phyloP scores from a whole-genome alignment of 177 flowering plant genomes.

The Vitis hybrid region DNA sequence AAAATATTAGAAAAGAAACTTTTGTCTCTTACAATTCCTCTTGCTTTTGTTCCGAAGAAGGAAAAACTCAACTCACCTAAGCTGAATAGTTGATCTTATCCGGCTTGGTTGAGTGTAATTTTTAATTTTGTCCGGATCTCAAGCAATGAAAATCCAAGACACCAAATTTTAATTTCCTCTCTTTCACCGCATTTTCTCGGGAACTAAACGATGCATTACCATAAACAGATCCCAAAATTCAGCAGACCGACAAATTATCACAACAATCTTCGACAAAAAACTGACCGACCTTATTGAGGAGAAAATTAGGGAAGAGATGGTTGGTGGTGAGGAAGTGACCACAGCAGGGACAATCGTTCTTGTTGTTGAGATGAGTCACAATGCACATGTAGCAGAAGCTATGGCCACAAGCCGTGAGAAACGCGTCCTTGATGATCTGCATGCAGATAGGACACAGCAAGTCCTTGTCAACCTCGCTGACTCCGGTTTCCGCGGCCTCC shows the following conservation, averaged over 20 bases:
- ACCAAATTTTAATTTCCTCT: not conserved
- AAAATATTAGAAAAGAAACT: too few relatives aligned
- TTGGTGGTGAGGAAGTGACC: slow-evolving; percentile 48
- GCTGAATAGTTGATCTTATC: too few relatives aligned
- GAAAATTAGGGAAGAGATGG: slow-evolving; percentile 75
- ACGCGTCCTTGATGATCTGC: slow-evolving; percentile 85
- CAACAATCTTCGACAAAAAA: not conserved
- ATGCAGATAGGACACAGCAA: slow-evolving; percentile 86
- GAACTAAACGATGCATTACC: not conserved
- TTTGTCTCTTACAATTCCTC: too few relatives aligned
- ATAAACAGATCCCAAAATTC: not conserved
- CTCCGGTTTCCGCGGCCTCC: slow-evolving; percentile 6
- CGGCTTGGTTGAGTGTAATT: too few relatives aligned
- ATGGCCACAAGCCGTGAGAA: slow-evolving; percentile 85
- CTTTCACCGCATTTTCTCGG: not conserved
- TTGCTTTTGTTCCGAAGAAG: too few relatives aligned
- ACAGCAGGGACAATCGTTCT: slow-evolving; percentile 87
- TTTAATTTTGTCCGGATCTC: too few relatives aligned
- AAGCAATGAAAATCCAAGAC: too few relatives aligned
- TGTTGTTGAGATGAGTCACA: slow-evolving; percentile 71
- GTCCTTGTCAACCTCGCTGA: slow-evolving; percentile 48
- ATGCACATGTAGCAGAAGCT: slow-evolving; percentile 90
- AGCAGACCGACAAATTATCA: not conserved
- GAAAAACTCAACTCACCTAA: too few relatives aligned
- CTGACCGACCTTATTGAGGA: slow-evolving; percentile 63